Base-by-base conservation (phyloP, 2,329 filamentous ascomycete genomes). In the Aspergillus neoniger region DNA sequence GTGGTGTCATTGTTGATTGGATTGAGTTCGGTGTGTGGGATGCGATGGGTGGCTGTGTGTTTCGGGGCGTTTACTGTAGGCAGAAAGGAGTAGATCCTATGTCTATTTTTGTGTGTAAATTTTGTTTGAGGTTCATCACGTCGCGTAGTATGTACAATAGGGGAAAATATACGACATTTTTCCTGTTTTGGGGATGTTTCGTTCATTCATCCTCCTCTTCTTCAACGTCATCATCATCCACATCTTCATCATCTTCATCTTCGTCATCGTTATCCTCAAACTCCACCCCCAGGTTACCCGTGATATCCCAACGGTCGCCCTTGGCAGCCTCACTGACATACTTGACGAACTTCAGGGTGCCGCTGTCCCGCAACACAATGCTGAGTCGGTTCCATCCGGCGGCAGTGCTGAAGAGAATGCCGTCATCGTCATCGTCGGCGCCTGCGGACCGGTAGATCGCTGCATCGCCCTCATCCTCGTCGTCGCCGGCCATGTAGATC, bases 221-320 rank as follows among this genome's bases (percentile, higher is more conserved):
- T 32, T 57, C 52, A 6, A 44, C 55, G 4, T 56, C 47, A 14
- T 44, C 41, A 10, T 58, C 57, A 30, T 63, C 59, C 25, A 63
- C 57, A 12, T 62, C 68, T 3, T 68, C 67, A 6, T 70, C 67
- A 3, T 69, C 69, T 2, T 69, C 67, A 7, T 67, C 69, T 0
- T 66, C 76, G 2, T 76, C 79, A 4, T 79, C 83, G 43, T 81
- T 81, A 12, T 83, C 84, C 14, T 80, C 82, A 65, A 83, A 83
- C 55, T 83, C 82, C 32, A 96, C 88, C 23, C 89, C 91, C 74
- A 91, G 91, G 36, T 87, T 87, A 0, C 88, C 95, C 50, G 87
- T 89, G 53, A 98, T 83, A 78, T 99, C 95, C 92, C 93, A 98
- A 47, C 95, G 84, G 77, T 98, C 95, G 0, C 95, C 95, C 71